Percentiles rank a stretch among this genome's conserved stretches.
Evolutionary conservation across 805 yeast species (phyloP).

Genomic region (Saccharomycopsis microspora): DNA sequence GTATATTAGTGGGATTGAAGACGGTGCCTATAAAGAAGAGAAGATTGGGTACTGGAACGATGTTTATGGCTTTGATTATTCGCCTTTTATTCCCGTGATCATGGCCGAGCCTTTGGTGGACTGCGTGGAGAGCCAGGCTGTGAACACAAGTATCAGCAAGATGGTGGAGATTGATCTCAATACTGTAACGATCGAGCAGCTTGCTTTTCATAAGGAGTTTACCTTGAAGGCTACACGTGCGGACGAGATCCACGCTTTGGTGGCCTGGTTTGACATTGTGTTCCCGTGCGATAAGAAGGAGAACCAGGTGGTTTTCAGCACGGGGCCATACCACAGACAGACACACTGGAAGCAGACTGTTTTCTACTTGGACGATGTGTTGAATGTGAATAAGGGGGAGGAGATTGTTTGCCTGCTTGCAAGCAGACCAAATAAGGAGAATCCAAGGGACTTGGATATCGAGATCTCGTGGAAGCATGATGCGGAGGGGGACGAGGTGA

Average conservation of each 20-base stretch:
- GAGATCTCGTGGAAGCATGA: conserved; percentile 42
- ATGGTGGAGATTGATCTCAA: conserved; percentile 80
- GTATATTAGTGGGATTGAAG: conserved; percentile 87
- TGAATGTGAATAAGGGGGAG: conserved; percentile 72
- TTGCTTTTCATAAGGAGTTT: conserved; percentile 67
- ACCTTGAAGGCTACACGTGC: conserved; percentile 60
- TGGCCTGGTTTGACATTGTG: conserved; percentile 91
- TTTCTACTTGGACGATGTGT: conserved; percentile 75
- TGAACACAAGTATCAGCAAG: conserved; percentile 61
- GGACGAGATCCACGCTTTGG: conserved; percentile 78
- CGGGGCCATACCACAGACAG: conserved; percentile 89
- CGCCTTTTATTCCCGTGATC: conserved; percentile 79
- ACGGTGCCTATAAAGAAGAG: conserved; percentile 82
- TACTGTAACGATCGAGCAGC: conserved; percentile 73
- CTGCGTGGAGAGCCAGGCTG: conserved; percentile 70
- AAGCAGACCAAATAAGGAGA: conserved; percentile 62
- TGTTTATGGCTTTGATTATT: conserved; percentile 92
- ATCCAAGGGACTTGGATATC: conserved; percentile 87
- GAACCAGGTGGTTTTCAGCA: conserved; percentile 58
- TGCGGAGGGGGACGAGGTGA: conserved; percentile 33
- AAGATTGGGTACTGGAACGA: conserved; percentile 92
- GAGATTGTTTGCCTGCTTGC: conserved; percentile 57
- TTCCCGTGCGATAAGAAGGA: conserved; percentile 51
- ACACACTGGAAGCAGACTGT: conserved; percentile 99
- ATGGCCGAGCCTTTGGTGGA: conserved; percentile 94